Conservation (phyloP, 768 basidiomycete genomes). For the Chlorophyllum brunneum region DNA sequence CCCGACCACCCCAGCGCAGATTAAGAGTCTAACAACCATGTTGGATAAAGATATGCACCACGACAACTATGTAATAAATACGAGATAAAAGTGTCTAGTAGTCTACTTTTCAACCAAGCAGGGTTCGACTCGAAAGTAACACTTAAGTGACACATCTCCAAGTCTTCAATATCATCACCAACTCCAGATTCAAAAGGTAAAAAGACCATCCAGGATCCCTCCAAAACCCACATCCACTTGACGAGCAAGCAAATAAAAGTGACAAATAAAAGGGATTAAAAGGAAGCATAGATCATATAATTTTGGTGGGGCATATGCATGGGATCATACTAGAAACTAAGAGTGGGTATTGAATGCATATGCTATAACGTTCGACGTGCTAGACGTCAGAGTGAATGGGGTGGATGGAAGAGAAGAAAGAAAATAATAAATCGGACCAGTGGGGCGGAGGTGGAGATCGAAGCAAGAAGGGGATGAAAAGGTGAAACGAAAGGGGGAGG, state of each 20-base stretch:
- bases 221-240: constrained; percentile 12
- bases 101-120: constrained; percentile 5
- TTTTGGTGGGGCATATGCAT: constrained; percentile 8
- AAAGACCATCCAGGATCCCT: constrained; percentile 4
- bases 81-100: neutral
- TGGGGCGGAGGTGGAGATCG: constrained; percentile 12
- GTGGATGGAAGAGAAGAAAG: constrained; percentile 5
- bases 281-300: constrained; percentile 7
- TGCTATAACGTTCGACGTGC: constrained; percentile 9
- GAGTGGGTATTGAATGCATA: constrained; percentile 1
- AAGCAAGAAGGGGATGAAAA: neutral
- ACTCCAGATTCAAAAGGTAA: neutral
- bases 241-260: constrained; percentile 10
- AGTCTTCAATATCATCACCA: neutral
- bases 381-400: neutral
- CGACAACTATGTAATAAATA: constrained; percentile 3
- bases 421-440: constrained; percentile 15
- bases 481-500: neutral
- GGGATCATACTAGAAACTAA: neutral
- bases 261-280: neutral
- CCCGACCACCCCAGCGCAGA: neutral
- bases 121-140: neutral
- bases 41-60: constrained; percentile 7
- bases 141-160: neutral
- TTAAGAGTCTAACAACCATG: neutral